These are phyloP conservation scores for Colletotrichum echinochloae DNA, from an alignment of 2,329 filamentous ascomycete species.

Conservation along the genomic window DNA sequence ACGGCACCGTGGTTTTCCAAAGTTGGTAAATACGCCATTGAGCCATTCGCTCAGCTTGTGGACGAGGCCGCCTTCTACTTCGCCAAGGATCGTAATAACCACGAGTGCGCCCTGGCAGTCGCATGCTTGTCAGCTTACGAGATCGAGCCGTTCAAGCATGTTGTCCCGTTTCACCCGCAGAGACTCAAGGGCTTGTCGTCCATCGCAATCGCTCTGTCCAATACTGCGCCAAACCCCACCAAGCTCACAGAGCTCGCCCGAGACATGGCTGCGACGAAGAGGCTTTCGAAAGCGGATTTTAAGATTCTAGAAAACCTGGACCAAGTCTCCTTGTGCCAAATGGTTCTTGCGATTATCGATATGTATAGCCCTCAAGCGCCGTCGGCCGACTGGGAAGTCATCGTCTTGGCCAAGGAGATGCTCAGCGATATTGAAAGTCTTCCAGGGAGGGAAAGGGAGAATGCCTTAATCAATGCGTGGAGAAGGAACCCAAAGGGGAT, in stretches of 20 bases:
- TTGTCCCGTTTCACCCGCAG: slow-evolving; percentile 62
- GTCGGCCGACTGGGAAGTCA: slow-evolving; percentile 60
- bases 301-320: slow-evolving; percentile 54
- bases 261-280: slow-evolving; percentile 43
- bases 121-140: slow-evolving; percentile 61
- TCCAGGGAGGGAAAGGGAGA: slow-evolving; percentile 58
- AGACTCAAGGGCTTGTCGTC: slow-evolving; percentile 64
- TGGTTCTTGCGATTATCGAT: slow-evolving; percentile 62
- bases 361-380: slow-evolving; percentile 56
- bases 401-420: slow-evolving; percentile 58
- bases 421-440: slow-evolving; percentile 62
- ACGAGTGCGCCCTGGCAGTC: slow-evolving; percentile 58
- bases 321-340: slow-evolving; percentile 65
- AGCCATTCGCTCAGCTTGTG: slow-evolving; percentile 61
- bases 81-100: slow-evolving; percentile 53
- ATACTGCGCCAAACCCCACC: slow-evolving; percentile 58
- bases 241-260: slow-evolving; percentile 44
- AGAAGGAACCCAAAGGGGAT: slow-evolving; percentile 53
- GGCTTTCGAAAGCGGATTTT: slow-evolving; percentile 2
- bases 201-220: slow-evolving; percentile 64
- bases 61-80: slow-evolving; percentile 60
- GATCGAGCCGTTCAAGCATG: slow-evolving; percentile 63
- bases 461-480: slow-evolving; percentile 59
- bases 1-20: slow-evolving; percentile 53
- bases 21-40: slow-evolving; percentile 59